Evolutionary conservation across 768 basidiomycete species (phyloP).

Genomic region (Boletus patriciae): DNA sequence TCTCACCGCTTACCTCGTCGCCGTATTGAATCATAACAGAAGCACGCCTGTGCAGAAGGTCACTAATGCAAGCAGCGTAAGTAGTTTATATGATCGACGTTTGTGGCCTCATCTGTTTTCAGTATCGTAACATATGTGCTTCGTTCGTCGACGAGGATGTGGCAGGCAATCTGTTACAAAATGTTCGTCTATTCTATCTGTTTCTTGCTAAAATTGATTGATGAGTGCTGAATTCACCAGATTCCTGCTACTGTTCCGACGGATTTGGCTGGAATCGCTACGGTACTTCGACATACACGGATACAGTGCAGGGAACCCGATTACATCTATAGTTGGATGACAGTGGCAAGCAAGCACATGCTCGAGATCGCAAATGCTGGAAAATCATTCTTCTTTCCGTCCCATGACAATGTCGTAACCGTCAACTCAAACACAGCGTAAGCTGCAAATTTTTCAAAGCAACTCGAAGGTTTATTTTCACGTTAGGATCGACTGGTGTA

Average conservation of each 20-base stretch:
- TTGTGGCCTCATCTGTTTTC: background rate
- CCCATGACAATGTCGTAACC: conserved; percentile 7
- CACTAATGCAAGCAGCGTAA: conserved; percentile 32
- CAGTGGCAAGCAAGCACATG: conserved; percentile 21
- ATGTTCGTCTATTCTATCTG: conserved; percentile 13
- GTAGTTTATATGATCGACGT: background rate
- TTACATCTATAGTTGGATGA: conserved; percentile 20
- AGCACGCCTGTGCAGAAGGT: conserved; percentile 16
- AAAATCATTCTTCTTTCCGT: conserved; percentile 14
- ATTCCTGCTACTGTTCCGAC: conserved; percentile 14
- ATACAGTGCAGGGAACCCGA: conserved; percentile 11
- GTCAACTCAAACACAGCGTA: conserved; percentile 28
- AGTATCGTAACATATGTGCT: conserved; percentile 23
- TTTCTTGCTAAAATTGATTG: background rate
- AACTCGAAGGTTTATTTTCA: background rate
- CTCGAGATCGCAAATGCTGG: conserved; percentile 18
- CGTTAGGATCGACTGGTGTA: conserved; percentile 24
- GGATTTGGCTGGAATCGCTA: conserved; percentile 20
- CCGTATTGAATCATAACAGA: conserved; percentile 20
- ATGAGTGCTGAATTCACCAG: background rate
- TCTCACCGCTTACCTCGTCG: conserved; percentile 30
- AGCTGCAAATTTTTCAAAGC: background rate
- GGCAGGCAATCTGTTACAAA: conserved; percentile 21
- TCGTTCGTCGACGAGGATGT: conserved; percentile 18
- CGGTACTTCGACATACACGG: conserved; percentile 17